phyloP scores from a whole-genome alignment of 2,329 filamentous ascomycete species.

The Talaromyces funiculosus region DNA sequence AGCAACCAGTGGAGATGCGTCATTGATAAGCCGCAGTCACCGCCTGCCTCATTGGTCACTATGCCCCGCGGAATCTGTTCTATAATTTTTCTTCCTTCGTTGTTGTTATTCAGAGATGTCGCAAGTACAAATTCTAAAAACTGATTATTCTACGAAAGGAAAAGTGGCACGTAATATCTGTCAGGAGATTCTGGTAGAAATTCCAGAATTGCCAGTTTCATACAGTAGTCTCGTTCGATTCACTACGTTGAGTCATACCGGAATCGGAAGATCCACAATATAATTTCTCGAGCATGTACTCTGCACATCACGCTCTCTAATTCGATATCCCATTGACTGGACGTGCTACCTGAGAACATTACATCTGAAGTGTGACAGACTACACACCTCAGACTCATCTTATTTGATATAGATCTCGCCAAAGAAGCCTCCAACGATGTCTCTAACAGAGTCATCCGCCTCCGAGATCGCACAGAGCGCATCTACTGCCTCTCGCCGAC shows the following conservation, averaged over 20 bases:
- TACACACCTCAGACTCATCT: neutral
- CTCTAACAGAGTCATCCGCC: slow-evolving; percentile 78
- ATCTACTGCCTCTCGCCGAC: slow-evolving; percentile 71
- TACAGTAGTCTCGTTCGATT: neutral
- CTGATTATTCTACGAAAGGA: neutral
- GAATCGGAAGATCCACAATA: neutral
- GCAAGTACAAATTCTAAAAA: neutral
- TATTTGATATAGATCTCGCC: neutral
- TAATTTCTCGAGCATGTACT: neutral
- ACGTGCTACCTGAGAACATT: neutral
- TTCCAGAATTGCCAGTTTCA: neutral
- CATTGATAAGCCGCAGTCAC: slow-evolving; percentile 9
- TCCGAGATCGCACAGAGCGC: slow-evolving; percentile 71
- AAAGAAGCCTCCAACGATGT: slow-evolving; percentile 53
- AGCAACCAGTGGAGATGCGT: slow-evolving; percentile 8
- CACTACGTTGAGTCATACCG: neutral
- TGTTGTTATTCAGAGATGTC: neutral
- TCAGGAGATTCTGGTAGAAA: neutral
- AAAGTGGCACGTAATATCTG: neutral
- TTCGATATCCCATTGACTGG: neutral
- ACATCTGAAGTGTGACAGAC: neutral
- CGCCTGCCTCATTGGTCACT: slow-evolving; percentile 4
- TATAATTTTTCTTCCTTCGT: neutral
- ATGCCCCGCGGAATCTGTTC: neutral
- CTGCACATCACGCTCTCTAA: neutral